These are phyloP conservation scores for Oryza meyeriana DNA, from an alignment of 176 grass and related monocot genomes.

Conservation along the genomic window DNA sequence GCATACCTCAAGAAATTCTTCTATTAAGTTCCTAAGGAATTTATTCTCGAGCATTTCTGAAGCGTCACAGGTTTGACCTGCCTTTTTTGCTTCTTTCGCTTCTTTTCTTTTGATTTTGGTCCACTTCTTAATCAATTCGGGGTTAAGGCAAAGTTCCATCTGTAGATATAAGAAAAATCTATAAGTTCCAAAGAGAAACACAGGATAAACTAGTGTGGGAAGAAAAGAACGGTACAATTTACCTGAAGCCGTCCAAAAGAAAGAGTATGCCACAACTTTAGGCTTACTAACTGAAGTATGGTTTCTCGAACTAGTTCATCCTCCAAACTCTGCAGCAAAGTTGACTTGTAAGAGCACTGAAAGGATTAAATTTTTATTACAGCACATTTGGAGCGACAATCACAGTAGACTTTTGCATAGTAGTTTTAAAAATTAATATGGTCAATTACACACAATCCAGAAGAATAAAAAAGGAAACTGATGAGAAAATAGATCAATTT, in stretches of 20 bases:
- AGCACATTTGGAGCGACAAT: neutral
- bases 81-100: conserved; percentile 81
- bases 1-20: conserved; percentile 92
- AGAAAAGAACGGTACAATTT: neutral
- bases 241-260: conserved; percentile 89
- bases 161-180: conserved; percentile 43
- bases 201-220: neutral
- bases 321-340: conserved; percentile 77
- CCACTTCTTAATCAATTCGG: conserved; percentile 95
- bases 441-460: neutral
- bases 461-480: neutral
- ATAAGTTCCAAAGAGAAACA: conserved; percentile 35
- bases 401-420: neutral
- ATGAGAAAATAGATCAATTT: neutral
- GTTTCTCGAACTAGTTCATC: conserved; percentile 92
- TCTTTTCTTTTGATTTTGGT: conserved; percentile 89
- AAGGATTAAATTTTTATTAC: neutral
- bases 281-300: conserved; percentile 84
- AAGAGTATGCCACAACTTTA: conserved; percentile 83
- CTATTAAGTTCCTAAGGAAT: conserved; percentile 79
- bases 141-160: conserved; percentile 94
- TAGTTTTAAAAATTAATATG: conserved; percentile 7
- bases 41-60: conserved; percentile 67
- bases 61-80: conserved; percentile 43
- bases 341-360: neutral